phyloP scores from a whole-genome alignment of 192 early-diverging fungal species.

The Dissophora globulifera region DNA sequence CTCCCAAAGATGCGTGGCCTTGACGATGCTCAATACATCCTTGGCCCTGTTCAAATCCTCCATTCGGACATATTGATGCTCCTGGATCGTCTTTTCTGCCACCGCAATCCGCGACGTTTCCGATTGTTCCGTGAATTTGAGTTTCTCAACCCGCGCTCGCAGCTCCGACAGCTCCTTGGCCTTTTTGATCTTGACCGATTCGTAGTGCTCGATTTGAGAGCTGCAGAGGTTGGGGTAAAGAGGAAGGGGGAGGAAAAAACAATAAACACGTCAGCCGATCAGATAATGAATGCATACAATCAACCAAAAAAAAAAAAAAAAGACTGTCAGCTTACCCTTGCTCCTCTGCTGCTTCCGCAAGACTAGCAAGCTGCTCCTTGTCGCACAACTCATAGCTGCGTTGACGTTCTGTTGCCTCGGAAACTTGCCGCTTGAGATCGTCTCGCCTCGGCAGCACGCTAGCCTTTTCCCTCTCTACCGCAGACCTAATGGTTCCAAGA shows the following conservation, averaged over 20 bases:
- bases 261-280: too few species aligned
- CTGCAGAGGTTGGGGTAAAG: conserved; percentile 19
- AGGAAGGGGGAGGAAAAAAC: background rate
- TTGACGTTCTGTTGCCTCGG: conserved; percentile 22
- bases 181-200: conserved; percentile 13
- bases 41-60: conserved; percentile 35
- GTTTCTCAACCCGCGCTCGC: conserved; percentile 19
- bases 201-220: conserved; percentile 41
- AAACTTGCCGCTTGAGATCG: conserved; percentile 18
- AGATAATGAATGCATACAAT: too few species aligned
- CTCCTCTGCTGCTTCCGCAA: conserved; percentile 47
- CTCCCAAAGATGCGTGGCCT: conserved; percentile 40
- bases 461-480: conserved; percentile 6
- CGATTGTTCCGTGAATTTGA: conserved; percentile 12
- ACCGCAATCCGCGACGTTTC: conserved; percentile 3
- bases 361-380: conserved; percentile 35
- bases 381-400: conserved; percentile 33
- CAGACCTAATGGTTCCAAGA: conserved; percentile 9
- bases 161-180: conserved; percentile 38
- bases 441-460: conserved; percentile 19
- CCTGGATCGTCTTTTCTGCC: conserved; percentile 39
- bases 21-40: conserved; percentile 18
- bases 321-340: conserved; percentile 53
- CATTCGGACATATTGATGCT: conserved; percentile 24
- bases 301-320: too few species aligned